These are phyloP conservation scores for Heliosperma pusillum DNA, from an alignment of 148 eudicot genomes.

Conservation along the genomic window DNA sequence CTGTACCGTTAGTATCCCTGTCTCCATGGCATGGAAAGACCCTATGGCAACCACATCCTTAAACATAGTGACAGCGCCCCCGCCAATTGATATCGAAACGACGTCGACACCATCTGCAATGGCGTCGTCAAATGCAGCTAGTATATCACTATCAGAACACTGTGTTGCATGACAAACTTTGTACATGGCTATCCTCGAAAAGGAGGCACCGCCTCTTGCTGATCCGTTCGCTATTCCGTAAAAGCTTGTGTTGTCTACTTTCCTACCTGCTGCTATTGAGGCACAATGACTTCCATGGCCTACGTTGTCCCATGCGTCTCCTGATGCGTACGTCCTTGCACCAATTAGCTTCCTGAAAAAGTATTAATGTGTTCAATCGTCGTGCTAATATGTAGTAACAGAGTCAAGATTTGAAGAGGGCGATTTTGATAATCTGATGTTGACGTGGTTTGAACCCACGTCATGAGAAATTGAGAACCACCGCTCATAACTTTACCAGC, in stretches of 20 bases:
- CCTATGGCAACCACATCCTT: conserved; percentile 1
- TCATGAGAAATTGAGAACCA: too few species aligned
- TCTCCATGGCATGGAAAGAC: conserved; percentile 12
- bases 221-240: conserved; percentile 5
- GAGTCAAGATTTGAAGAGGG: too few species aligned
- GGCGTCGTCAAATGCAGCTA: conserved; percentile 18
- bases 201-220: conserved; percentile 12
- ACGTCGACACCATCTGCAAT: conserved; percentile 16
- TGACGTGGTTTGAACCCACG: too few species aligned
- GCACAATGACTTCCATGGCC: conserved; percentile 19
- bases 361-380: too few species aligned
- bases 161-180: not conserved
- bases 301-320: not conserved
- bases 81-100: conserved; percentile 7
- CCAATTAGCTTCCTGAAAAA: conserved; percentile 12
- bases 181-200: conserved; percentile 5
- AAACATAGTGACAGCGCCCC: too few species aligned
- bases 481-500: too few species aligned
- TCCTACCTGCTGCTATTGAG: conserved; percentile 4
- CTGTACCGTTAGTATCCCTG: conserved; percentile 1
- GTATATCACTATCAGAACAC: not conserved
- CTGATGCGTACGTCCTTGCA: conserved; percentile 5
- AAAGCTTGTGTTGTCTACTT: not conserved
- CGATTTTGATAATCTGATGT: too few species aligned
- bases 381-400: too few species aligned